phyloP scores from a whole-genome alignment of 192 early-diverging fungal species.

The Coemansia sp. region DNA sequence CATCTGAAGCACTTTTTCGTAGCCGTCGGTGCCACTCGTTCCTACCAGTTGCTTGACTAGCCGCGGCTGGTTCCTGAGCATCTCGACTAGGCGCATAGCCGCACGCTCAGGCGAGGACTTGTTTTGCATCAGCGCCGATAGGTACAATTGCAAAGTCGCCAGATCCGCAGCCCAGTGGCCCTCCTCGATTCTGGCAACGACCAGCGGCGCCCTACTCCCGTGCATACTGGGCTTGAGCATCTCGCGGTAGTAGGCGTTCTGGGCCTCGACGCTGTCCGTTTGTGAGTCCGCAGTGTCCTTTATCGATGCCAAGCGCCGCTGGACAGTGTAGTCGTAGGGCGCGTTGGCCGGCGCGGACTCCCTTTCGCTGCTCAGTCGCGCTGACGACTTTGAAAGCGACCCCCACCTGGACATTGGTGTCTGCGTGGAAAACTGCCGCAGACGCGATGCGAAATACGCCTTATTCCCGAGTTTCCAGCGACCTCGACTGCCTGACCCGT shows the following conservation, averaged over 20 bases:
- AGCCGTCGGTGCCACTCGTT: conserved; percentile 17
- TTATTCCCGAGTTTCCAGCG: conserved; percentile 4
- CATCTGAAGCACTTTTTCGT: conserved; percentile 49
- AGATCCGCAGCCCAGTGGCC: conserved; percentile 38
- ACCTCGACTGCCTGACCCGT: neutral
- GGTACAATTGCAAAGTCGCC: conserved; percentile 47
- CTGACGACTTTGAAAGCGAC: conserved; percentile 28
- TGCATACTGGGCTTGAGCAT: conserved; percentile 39
- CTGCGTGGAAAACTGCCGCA: conserved; percentile 39
- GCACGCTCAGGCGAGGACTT: conserved; percentile 46
- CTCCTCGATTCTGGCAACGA: conserved; percentile 50
- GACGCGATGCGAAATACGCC: neutral
- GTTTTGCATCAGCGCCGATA: conserved; percentile 47
- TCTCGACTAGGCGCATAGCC: conserved; percentile 44
- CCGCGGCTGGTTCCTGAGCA: conserved; percentile 40
- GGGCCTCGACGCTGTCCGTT: conserved; percentile 17
- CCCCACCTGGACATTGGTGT: conserved; percentile 37
- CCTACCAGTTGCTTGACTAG: conserved; percentile 46
- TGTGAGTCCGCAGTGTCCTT: conserved; percentile 40
- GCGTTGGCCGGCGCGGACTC: conserved; percentile 2
- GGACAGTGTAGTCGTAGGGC: conserved; percentile 30
- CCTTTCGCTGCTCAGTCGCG: neutral
- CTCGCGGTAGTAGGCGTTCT: conserved; percentile 52
- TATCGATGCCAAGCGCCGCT: conserved; percentile 30
- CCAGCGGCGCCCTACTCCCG: conserved; percentile 36